Conservation (phyloP, 2,329 filamentous ascomycete genomes). For the Phaeosphaeriaceae sp. region DNA sequence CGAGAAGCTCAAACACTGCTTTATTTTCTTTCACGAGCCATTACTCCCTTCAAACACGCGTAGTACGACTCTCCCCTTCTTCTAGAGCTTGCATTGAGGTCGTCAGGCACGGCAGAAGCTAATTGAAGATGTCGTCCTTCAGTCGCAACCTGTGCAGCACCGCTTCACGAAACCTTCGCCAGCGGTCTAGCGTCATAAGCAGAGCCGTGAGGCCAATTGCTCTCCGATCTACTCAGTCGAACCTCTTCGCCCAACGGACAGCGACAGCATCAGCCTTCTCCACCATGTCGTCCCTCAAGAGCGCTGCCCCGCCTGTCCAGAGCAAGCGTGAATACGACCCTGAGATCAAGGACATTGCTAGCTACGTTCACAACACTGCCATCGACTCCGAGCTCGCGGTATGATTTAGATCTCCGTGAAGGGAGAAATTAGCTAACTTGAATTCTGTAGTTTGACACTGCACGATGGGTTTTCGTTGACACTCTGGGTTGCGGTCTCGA, state of each 20-base stretch:
- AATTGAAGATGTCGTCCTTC: conserved; percentile 51
- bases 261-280: conserved; percentile 42
- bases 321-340: conserved; percentile 73
- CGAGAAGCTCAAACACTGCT: conserved; percentile 28
- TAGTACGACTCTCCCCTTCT: conserved; percentile 44
- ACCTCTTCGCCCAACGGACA: conserved; percentile 29
- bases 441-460: conserved; percentile 79
- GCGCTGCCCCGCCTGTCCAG: conserved; percentile 38
- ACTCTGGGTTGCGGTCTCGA: conserved; percentile 96
- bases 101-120: conserved; percentile 43
- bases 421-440: conserved; percentile 19
- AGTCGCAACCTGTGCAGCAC: conserved; percentile 51
- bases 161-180: conserved; percentile 47
- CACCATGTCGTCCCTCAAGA: conserved; percentile 48
- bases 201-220: conserved; percentile 49
- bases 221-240: conserved; percentile 31
- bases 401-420: conserved; percentile 51
- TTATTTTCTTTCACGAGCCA: conserved; percentile 30
- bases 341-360: conserved; percentile 93
- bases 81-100: conserved; percentile 40
- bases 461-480: conserved; percentile 94
- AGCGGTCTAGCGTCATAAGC: conserved; percentile 40
- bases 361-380: conserved; percentile 90
- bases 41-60: conserved; percentile 27
- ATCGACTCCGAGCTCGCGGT: conserved; percentile 93